Percentiles rank a stretch among this genome's conserved stretches.
Evolutionary conservation across 169 alveolate genomes (phyloP).

Genomic region (Eimeria sp.): DNA sequence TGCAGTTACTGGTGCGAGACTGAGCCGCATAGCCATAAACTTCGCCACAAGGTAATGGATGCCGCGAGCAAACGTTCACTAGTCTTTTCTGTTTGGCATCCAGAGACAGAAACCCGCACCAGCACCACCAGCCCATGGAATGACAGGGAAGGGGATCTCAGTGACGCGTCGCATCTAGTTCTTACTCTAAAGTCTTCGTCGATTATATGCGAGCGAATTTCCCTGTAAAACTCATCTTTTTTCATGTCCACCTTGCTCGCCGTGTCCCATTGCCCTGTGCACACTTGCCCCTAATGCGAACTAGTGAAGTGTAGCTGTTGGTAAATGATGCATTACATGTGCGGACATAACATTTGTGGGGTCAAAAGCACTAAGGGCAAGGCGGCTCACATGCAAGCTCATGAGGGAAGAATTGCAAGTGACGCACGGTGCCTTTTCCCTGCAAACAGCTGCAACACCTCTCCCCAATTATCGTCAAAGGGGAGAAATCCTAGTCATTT

Average conservation of each 20-base stretch:
- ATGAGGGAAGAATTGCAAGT: slow-evolving; percentile 45
- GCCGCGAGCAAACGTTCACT: neutral
- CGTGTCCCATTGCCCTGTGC: slow-evolving; percentile 80
- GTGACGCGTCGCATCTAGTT: neutral
- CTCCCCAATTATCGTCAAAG: no score
- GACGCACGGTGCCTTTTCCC: slow-evolving; percentile 43
- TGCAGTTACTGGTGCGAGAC: neutral
- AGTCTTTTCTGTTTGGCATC: neutral
- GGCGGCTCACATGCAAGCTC: slow-evolving; percentile 53
- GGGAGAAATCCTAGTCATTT: neutral
- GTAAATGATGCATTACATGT: neutral
- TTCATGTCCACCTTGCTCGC: slow-evolving; percentile 67
- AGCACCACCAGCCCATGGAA: neutral
- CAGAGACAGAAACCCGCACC: neutral
- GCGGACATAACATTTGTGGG: neutral
- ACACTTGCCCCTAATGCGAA: neutral
- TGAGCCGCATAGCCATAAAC: neutral
- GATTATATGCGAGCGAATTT: slow-evolving; percentile 58
- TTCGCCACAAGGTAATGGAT: neutral
- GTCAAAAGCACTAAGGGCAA: neutral
- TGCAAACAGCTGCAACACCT: slow-evolving; percentile 8
- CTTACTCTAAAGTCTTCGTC: slow-evolving; percentile 77
- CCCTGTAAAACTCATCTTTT: slow-evolving; percentile 17
- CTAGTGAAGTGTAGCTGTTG: neutral
- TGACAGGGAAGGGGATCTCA: neutral